Evolutionary conservation across 2,329 filamentous ascomycete species (phyloP).

Genomic region (Fusarium succisae): DNA sequence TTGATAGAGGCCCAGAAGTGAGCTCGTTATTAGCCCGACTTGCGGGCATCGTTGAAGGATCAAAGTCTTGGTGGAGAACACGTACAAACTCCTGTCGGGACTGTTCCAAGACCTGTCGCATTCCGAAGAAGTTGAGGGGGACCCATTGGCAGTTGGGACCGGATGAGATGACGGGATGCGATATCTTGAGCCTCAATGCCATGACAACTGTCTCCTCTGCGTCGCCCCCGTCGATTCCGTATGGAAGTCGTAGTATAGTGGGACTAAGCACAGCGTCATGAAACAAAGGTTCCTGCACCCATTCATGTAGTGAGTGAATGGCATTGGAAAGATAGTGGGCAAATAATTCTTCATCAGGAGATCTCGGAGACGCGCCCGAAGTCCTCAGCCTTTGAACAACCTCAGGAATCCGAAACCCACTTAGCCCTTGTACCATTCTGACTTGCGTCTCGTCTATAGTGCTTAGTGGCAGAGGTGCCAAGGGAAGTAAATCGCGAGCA

Average conservation of each 20-base stretch:
- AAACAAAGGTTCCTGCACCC: constrained; percentile 56
- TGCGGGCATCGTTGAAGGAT: constrained; percentile 40
- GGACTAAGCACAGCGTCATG: constrained; percentile 56
- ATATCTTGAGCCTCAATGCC: constrained; percentile 67
- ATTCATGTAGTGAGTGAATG: constrained; percentile 52
- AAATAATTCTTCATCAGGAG: constrained; percentile 54
- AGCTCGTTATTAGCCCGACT: constrained; percentile 11
- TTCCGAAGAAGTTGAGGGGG: constrained; percentile 71
- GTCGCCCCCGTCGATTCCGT: constrained; percentile 24
- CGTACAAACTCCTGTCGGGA: constrained; percentile 68
- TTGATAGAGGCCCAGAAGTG: constrained; percentile 9
- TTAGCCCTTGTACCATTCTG: constrained; percentile 61
- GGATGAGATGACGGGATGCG: constrained; percentile 64
- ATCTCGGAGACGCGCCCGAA: constrained; percentile 39
- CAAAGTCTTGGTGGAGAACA: constrained; percentile 68
- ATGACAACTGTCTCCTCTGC: constrained; percentile 55
- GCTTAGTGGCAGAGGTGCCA: constrained; percentile 61
- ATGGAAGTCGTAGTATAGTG: constrained; percentile 55
- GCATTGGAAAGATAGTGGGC: constrained; percentile 54
- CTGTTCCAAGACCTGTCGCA: constrained; percentile 69
- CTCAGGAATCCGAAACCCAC: constrained; percentile 51
- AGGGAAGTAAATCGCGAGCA: constrained; percentile 68
- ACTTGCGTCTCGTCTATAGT: constrained; percentile 64
- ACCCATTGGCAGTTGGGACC: constrained; percentile 65
- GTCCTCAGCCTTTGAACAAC: constrained; percentile 48